These are phyloP conservation scores for Phyllosticta paracitricarpa DNA, from an alignment of 2,329 filamentous ascomycete species.

Conservation along the genomic window DNA sequence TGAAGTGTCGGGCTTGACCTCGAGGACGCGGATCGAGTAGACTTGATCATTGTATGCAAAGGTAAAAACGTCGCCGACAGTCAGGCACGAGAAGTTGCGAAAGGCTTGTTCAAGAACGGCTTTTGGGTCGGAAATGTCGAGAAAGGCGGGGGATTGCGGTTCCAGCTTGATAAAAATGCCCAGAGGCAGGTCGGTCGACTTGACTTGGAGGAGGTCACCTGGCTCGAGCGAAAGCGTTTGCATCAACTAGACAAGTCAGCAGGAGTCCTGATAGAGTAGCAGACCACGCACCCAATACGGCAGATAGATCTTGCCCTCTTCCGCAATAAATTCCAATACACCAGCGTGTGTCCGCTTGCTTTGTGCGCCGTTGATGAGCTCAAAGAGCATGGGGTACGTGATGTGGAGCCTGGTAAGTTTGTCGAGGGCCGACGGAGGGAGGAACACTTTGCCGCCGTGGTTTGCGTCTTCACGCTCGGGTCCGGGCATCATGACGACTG, in stretches of 20 bases:
- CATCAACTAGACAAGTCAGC: conserved; percentile 62
- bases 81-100: conserved; percentile 87
- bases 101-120: conserved; percentile 95
- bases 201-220: conserved; percentile 89
- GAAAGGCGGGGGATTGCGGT: conserved; percentile 83
- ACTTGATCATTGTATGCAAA: conserved; percentile 94
- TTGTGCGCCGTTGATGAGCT: conserved; percentile 74
- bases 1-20: conserved; percentile 79
- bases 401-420: conserved; percentile 95
- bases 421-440: conserved; percentile 92
- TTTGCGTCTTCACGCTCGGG: conserved; percentile 83
- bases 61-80: conserved; percentile 88
- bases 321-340: conserved; percentile 93
- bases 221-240: conserved; percentile 79
- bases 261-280: neutral
- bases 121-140: conserved; percentile 95
- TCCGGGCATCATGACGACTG: conserved; percentile 85
- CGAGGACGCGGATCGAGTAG: conserved; percentile 86
- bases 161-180: conserved; percentile 94
- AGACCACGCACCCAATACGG: conserved; percentile 70
- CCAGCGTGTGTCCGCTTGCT: conserved; percentile 75
- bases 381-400: conserved; percentile 94
- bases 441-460: conserved; percentile 93
- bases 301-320: conserved; percentile 92
- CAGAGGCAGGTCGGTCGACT: conserved; percentile 83